Base-by-base conservation (phyloP, 2,329 filamentous ascomycete genomes). In the Grosmannia huntii region DNA sequence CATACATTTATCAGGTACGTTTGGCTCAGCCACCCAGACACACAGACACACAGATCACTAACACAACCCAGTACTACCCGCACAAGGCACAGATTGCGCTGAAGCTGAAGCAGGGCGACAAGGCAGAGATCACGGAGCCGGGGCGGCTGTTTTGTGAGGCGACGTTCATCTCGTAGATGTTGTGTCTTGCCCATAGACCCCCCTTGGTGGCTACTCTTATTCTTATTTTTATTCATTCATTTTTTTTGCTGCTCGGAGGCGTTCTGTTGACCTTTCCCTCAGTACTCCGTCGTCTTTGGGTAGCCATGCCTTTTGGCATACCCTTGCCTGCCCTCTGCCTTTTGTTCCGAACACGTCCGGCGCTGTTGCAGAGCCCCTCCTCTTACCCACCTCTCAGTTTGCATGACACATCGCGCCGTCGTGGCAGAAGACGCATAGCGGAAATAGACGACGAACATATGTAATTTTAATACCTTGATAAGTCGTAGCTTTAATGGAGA, bases 1-100 rank as follows among this genome's bases (percentile, higher is more conserved):
- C 94, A 5, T 99, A 96, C 72, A 97, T 99, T 66, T 99, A 96
- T 74, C 94, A 95, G 80, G 89, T 91, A 72, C 64, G 79, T n/a
- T n/a, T 28, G 28, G 6, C 19, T 1, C 2, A 5, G 5, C 19
- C 16, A n/a, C 41, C 16, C 4, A 19, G 49, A 28, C 5, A 27
- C 12, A 9, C 19, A 21, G 50, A 28, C 3, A n/a, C 7, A 4
- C 9, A 11, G 46, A 19, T 6, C 2, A n/a, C 51, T 63, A 5
- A 50, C 48, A 28, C n/a, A 5, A 25, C 4, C 28, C 48, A 96
- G 87, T 97, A 85, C 72, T 79, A 78, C 21, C 86, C 88, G 41
- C 73, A 75, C 61, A 73, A 79, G 59, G 82, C 82, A 66, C 78
- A 79, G 63, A 71, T 89, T 59, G 82, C 81, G 19, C 75, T 99